A percentile compares a stretch with the other conserved stretches of the same genome.
Evolutionary conservation across 495 filamentous ascomycete species (phyloP).

Genomic region (Extremus antarcticus): DNA sequence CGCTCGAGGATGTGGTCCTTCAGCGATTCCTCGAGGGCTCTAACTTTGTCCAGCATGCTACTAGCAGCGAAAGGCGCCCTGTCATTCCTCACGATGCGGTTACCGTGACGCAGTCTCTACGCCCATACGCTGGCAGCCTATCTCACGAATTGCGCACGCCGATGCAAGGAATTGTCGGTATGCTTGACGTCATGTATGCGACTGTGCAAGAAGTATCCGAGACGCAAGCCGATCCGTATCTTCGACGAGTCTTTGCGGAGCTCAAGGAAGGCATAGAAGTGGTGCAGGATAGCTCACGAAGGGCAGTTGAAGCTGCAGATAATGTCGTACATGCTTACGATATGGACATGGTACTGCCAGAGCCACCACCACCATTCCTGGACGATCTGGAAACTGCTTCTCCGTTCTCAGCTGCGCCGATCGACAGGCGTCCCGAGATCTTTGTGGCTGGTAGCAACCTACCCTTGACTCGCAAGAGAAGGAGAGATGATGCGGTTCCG

Average conservation of each 20-base stretch:
- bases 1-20: conserved; percentile 63
- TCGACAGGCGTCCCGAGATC: conserved; percentile 25
- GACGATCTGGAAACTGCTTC: conserved; percentile 14
- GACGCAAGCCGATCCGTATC: conserved; percentile 38
- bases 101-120: conserved; percentile 52
- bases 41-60: conserved; percentile 22
- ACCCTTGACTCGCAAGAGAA: conserved; percentile 24
- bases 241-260: conserved; percentile 47
- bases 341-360: conserved; percentile 71
- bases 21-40: conserved; percentile 45
- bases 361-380: conserved; percentile 31
- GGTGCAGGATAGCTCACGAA: conserved; percentile 68
- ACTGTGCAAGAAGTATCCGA: conserved; percentile 62
- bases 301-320: conserved; percentile 71
- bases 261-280: conserved; percentile 67
- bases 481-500: conserved; percentile 19
- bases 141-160: conserved; percentile 74
- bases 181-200: conserved; percentile 78
- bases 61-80: conserved; percentile 20
- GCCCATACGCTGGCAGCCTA: conserved; percentile 66
- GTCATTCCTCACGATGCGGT: conserved; percentile 43
- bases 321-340: conserved; percentile 85
- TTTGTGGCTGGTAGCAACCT: conserved; percentile 25
- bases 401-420: conserved; percentile 4
- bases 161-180: conserved; percentile 78